Evolutionary conservation across 2,329 filamentous ascomycete species (phyloP), one percentile per base, ranked within the genome.

Genomic region (Dactylellina sp.): DNA sequence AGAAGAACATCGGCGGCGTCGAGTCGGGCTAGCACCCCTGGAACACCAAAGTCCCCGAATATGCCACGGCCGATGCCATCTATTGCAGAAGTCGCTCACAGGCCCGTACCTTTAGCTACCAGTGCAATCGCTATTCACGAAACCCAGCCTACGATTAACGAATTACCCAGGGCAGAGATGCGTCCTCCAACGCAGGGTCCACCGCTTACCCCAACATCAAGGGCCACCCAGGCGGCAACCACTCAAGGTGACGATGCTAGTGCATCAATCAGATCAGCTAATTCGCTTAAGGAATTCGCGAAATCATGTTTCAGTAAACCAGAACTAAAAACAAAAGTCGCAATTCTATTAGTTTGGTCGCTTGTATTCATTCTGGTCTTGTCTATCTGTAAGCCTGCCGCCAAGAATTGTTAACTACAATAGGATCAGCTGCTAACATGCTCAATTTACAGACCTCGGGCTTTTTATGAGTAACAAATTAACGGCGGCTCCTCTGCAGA

Each of bases 401-500:
- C 28, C 57, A 22, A 46, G 44, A 24, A 2, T 40, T 11, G 49
- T 39, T 50, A 62, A 57, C 49, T 46, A 57, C 63, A 63, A 28
- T 53, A 47, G 39, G 32, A 46, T 50, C 46, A 22, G 40, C 9
- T 68, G 18, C 56, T 35, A 49, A 60, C 24, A 22, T 44, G 32
- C 65, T 63, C 40, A 40, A 46, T 24, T n/a, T 18, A 9, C 75
- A 95, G 92, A 95, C 80, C 85, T 96, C 76, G 87, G 87, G 3
- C 85, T 96, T 47, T 86, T 88, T 18, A 83, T 93, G 47, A 89
- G 89, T 1, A 84, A 87, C 74, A 86, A 86, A 42, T 84, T 88
- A 72, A 32, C 52, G 6, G 83, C 86, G 56, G 86, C 86, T 44
- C 87, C 87, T 80, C 89, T 96, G 79, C 91, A 92, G 78, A 87